Evolutionary conservation across 2,329 filamentous ascomycete genomes (phyloP), one percentile per base, ranked within the genome.

Genomic region (Fusarium sp.): DNA sequence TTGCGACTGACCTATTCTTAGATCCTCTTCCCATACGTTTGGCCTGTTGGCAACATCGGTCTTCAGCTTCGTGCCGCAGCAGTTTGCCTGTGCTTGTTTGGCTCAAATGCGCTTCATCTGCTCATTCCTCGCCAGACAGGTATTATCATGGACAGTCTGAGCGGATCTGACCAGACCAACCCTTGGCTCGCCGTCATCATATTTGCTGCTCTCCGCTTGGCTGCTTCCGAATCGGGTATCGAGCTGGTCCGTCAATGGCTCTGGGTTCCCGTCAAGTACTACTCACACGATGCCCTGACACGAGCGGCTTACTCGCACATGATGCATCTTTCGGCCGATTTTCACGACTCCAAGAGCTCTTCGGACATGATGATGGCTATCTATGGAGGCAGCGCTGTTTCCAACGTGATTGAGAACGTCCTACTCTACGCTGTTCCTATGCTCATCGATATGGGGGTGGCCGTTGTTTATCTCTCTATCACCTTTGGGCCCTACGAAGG

Each of bases 91-190:
- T 93, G 93, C 74, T 85, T 96, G 24, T 80, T 95, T n/a, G 84
- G 87, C 60, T 89, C 91, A 64, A 94, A 95, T 72, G 89, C 89
- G 6, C 84, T 97, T 58, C 94, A 95, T 75, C 85, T 97, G 16
- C 83, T 97, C 46, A 90, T 94, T 35, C 94, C 94, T n/a, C 89
- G 93, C 22, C 93, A 96, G 79, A 89, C 96, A 35, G 94, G 94
- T 72, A 90, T 93, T 66, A 91, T 97, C 71, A 92, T 94, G 72
- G 90, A 96, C 77, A 89, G 89, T 69, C 83, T 97, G 24, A 86
- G 86, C 33, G 84, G 86, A 10, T 80, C 78, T 38, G 85, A 87
- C 46, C 81, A 85, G 49, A 84, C 81, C 65, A 86, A 84, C 61
- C 85, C 86, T 1, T 90, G 88, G 88, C 71, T 84, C 5, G 85